Base-by-base conservation (phyloP, 495 filamentous ascomycete genomes). In the Trichoderma erinaceum region DNA sequence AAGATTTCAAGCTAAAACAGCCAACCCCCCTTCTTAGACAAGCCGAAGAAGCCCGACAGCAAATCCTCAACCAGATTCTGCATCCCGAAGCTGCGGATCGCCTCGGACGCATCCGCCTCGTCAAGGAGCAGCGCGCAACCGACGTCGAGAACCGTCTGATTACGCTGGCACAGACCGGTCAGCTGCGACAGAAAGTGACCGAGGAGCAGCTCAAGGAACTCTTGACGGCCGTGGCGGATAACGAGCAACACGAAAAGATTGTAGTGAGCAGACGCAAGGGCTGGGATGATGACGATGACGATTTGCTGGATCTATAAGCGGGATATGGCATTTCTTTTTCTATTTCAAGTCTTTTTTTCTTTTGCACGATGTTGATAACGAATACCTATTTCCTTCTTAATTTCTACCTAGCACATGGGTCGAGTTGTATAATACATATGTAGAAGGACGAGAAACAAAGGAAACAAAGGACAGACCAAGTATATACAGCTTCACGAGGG, bases 141-240 rank as follows among this genome's bases (percentile, higher is more conserved):
- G 92, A 97, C 73, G 86, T 98, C 67, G 95, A 99, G 81, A 94
- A 93, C 84, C 80, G 94, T 52, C 85, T 99, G 43, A 91, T 99
- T 77, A 92, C 89, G 88, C 85, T 99, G 65, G 93, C 94, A 38
- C 90, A 92, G 69, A 84, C 86, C 15, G 92, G 93, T 29, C 94
- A 97, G 81, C 80, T 99, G 44, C 87, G 92, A 21, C 79, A 85
- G 68, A 94, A 96, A 72, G 93, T 98, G 61, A 93, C 91, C 0
- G 95, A 99, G 78, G 88, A 89, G 64, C 93, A 98, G 78, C 82
- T 99, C 69, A 96, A 98, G 81, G 91, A 96, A 69, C 80, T 99
- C 48, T 76, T 99, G 71, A 89, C 86, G 66, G 92, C 92, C 18
- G 81, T 98, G 68, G 88, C 90, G 16, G 90, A 96, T 76, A 89